A percentile compares a stretch with the other conserved stretches of the same genome.
Evolutionary conservation across 2,329 filamentous ascomycete genomes (phyloP).

Genomic region (Colletotrichum shisoi): DNA sequence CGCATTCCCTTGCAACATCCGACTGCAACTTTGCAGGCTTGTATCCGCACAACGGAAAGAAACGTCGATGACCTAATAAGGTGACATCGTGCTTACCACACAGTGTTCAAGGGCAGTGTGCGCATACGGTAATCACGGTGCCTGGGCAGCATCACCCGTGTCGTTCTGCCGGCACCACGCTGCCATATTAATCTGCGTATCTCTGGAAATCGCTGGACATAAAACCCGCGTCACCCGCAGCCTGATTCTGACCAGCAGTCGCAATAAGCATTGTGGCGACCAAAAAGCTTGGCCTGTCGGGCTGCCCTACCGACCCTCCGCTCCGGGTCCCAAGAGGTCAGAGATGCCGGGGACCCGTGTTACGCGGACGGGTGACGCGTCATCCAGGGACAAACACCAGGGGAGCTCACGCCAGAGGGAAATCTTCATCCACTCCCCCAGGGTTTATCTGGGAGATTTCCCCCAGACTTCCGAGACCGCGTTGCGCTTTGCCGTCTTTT

Average conservation of each 20-base stretch:
- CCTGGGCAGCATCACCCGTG: background rate
- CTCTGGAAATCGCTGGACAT: background rate
- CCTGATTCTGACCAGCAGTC: slow-evolving; percentile 33
- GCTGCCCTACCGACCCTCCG: slow-evolving; percentile 1
- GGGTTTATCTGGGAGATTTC: slow-evolving; percentile 1
- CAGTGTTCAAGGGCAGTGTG: background rate
- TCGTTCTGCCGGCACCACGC: background rate
- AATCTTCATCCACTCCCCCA: slow-evolving; percentile 1
- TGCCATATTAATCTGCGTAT: background rate
- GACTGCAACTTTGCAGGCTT: background rate
- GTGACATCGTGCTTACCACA: background rate
- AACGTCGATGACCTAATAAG: too few species aligned
- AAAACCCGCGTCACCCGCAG: slow-evolving; percentile 4
- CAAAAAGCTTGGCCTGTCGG: slow-evolving; percentile 25
- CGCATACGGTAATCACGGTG: background rate
- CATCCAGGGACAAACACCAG: slow-evolving; percentile 1
- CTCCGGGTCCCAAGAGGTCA: background rate
- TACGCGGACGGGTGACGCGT: slow-evolving; percentile 33
- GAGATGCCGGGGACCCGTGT: slow-evolving; percentile 24
- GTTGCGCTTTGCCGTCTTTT: background rate
- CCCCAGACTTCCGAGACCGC: background rate
- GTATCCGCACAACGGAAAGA: background rate
- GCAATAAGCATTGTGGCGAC: slow-evolving; percentile 32
- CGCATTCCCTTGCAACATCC: background rate
- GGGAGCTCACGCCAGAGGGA: background rate